phyloP scores from a whole-genome alignment of 345 rosid species.

The Gossypium australe region DNA sequence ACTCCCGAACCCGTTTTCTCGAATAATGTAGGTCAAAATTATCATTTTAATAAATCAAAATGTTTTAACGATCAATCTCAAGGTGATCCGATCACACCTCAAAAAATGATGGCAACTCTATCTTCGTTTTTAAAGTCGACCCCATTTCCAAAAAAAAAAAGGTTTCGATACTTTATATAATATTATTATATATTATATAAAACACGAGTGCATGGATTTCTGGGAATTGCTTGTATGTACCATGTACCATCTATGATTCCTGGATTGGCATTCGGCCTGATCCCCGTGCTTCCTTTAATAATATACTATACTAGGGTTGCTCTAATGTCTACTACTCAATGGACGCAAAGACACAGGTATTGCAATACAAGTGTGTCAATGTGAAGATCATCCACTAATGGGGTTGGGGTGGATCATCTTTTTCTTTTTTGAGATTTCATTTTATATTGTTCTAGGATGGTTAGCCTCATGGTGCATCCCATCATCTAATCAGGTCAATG shows the following conservation, averaged over 20 bases:
- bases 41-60: no score
- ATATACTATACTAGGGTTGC: conserved; percentile 70
- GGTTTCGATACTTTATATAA: no score
- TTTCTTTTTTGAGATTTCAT: neutral
- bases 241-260: conserved; percentile 93
- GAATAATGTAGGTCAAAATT: no score
- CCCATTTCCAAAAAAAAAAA: no score
- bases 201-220: conserved; percentile 52
- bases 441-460: neutral
- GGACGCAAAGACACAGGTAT: conserved; percentile 60
- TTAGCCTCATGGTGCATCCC: no score
- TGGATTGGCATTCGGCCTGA: conserved; percentile 73
- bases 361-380: neutral
- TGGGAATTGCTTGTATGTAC: conserved; percentile 93
- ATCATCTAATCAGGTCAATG: no score
- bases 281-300: conserved; percentile 71
- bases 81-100: no score
- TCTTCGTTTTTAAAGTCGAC: no score
- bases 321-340: conserved; percentile 72
- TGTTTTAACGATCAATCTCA: no score
- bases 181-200: no score
- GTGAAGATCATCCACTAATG: neutral
- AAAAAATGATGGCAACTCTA: no score
- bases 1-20: no score
- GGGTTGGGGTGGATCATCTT: neutral